phyloP scores from a whole-genome alignment of 768 basidiomycete genomes.

The Tephrocybe sp. region DNA sequence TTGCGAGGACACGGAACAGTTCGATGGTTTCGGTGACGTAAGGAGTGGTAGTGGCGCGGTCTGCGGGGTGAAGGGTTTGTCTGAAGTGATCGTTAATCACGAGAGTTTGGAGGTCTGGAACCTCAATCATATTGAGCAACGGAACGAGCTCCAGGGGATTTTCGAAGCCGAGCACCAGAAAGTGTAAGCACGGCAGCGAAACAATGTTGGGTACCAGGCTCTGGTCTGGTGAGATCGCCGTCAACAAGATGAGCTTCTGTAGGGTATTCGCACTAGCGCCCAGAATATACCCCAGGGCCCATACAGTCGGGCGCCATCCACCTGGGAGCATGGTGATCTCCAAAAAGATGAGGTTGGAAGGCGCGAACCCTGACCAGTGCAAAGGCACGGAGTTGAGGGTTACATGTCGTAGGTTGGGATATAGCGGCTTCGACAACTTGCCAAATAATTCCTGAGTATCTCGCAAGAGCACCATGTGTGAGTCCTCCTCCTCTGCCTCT shows the following conservation, averaged over 20 bases:
- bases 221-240: too few species aligned
- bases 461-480: not conserved
- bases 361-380: slow-evolving; percentile 9
- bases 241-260: too few species aligned
- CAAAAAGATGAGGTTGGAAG: slow-evolving; percentile 1
- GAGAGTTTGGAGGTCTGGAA: not conserved
- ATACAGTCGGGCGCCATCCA: too few species aligned
- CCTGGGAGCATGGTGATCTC: too few species aligned
- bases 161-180: slow-evolving; percentile 4
- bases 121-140: not conserved
- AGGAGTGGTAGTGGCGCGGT: not conserved
- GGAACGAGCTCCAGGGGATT: not conserved
- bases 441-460: too few species aligned
- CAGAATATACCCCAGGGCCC: too few species aligned
- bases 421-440: not conserved
- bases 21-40: not conserved
- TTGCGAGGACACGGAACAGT: not conserved
- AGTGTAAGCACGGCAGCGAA: too few species aligned
- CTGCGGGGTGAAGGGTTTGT: not conserved
- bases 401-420: not conserved
- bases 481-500: not conserved
- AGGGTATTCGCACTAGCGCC: too few species aligned
- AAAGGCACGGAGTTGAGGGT: not conserved
- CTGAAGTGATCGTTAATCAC: not conserved
- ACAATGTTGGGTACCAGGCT: too few species aligned